Evolutionary conservation across 2,329 filamentous ascomycete species (phyloP).

Genomic region (Neurospora crassa): DNA sequence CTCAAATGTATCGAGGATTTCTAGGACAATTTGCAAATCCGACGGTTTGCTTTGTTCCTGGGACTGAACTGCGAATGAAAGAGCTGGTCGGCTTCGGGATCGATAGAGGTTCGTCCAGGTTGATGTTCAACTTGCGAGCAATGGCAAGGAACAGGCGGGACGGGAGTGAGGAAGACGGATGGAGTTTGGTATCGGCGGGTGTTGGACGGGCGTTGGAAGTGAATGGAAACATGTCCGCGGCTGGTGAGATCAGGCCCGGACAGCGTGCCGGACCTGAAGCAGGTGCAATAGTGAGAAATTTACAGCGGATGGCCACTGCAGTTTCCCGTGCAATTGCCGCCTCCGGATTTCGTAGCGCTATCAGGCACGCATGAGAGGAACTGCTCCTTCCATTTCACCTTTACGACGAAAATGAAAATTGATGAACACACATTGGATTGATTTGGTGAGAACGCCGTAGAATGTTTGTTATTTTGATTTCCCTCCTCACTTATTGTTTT

Average conservation of each 20-base stretch:
- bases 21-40: not conserved
- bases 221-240: not conserved
- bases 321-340: not conserved
- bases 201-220: not conserved
- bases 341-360: slow-evolving; percentile 2
- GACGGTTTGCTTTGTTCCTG: not conserved
- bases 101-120: not conserved
- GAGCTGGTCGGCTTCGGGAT: not conserved
- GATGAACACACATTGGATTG: not conserved
- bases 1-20: not conserved
- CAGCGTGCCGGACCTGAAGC: not conserved
- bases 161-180: not conserved
- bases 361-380: not conserved
- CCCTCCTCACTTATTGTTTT: not conserved
- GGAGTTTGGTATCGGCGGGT: not conserved
- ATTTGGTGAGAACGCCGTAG: not conserved
- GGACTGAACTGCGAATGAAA: not conserved
- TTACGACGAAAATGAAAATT: not conserved
- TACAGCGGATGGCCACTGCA: not conserved
- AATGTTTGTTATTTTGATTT: not conserved
- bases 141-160: not conserved
- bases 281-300: not conserved
- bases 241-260: not conserved
- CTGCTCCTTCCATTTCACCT: not conserved
- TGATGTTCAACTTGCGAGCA: not conserved